Base-by-base conservation (phyloP, 1,284 basidiomycete species). In the Ceratobasidium sp. region DNA sequence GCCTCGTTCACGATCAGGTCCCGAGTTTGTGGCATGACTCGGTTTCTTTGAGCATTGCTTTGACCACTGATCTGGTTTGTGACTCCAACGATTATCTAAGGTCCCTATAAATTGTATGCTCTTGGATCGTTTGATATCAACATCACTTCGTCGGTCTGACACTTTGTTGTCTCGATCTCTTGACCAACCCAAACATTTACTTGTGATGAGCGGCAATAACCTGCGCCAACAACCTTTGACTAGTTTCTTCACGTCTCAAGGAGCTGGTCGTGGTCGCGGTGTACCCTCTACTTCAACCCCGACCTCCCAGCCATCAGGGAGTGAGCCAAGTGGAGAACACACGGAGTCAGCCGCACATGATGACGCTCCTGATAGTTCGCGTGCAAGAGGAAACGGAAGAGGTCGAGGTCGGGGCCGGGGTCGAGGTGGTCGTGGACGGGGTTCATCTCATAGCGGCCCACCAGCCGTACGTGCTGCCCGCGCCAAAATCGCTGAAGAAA, bases 401-500 rank as follows among this genome's bases (percentile, higher is more conserved):
- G 47, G 60, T 13, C 8, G 60, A 40, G 47, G 60, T 17, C 1
- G 60, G 34, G 60, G 60, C n/a, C 27, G 60, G 13, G 60, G 60
- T 1, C 8, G 49, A 42, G 60, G 45, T 4, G 56, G 57, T 20
- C 57, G 57, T 8, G 57, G 57, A 27, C 42, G 32, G 45, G 42
- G 22, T 10, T 12, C 42, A 3, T 42, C 42, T 25, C 42, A 58
- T n/a, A 32, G 60, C 35, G 60, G 60, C 6, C 60, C 60, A 7
- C 60, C 60, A 52, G 60, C 27, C 8, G 60, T 43, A 27, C 60
- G 60, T 34, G 49, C 58, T 6, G 60, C 47, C 15, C 60, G 60
- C 12, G 60, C 43, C 27, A 10, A 65, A 53, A 65, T 52, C 38
- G 60, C 60, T 38, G 49, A 65, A 13, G 60, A 65, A 42, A 65